Percentiles rank a stretch among this genome's conserved stretches.
Conservation (phyloP, 106 monocot genomes). For the Acanthochlamys bracteata region DNA sequence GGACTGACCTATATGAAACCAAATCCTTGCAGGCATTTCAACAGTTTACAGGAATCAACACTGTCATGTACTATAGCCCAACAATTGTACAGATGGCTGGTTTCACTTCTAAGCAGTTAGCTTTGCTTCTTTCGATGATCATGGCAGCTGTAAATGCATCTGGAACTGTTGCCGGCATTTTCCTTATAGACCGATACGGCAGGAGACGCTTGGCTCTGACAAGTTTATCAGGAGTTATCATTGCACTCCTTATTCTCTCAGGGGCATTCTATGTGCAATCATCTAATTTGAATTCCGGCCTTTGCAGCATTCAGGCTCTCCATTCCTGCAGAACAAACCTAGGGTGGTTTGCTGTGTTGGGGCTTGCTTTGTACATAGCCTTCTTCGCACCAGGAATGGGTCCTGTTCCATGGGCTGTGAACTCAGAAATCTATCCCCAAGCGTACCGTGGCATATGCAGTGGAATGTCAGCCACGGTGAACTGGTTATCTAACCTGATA, state of each 20-base stretch:
- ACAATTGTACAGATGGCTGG: conserved; percentile 99
- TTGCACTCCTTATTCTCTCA: conserved; percentile 64
- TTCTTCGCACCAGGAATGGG: conserved; percentile 95
- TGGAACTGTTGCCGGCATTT: conserved; percentile 74
- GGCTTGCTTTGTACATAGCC: conserved; percentile 77
- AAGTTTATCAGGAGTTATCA: conserved; percentile 57
- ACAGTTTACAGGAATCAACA: conserved; percentile 97
- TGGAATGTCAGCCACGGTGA: conserved; percentile 92
- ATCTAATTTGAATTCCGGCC: background rate
- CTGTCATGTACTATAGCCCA: conserved; percentile 99
- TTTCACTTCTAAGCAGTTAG: conserved; percentile 84
- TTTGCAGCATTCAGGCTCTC: conserved; percentile 8
- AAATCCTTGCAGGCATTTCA: conserved; percentile 70
- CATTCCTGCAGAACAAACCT: conserved; percentile 17
- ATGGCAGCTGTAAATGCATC: conserved; percentile 74
- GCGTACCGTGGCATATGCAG: conserved; percentile 75
- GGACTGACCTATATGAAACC: background rate
- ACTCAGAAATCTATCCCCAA: conserved; percentile 91
- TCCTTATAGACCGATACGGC: conserved; percentile 77
- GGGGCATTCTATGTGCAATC: conserved; percentile 57
- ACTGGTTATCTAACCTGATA: conserved; percentile 85
- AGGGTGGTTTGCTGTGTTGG: conserved; percentile 66
- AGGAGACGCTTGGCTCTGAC: conserved; percentile 57
- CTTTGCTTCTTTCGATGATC: conserved; percentile 74
- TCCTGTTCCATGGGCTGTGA: conserved; percentile 96